Base-by-base conservation (phyloP, 345 rosid genomes). In the Pseudoturritis turrita region DNA sequence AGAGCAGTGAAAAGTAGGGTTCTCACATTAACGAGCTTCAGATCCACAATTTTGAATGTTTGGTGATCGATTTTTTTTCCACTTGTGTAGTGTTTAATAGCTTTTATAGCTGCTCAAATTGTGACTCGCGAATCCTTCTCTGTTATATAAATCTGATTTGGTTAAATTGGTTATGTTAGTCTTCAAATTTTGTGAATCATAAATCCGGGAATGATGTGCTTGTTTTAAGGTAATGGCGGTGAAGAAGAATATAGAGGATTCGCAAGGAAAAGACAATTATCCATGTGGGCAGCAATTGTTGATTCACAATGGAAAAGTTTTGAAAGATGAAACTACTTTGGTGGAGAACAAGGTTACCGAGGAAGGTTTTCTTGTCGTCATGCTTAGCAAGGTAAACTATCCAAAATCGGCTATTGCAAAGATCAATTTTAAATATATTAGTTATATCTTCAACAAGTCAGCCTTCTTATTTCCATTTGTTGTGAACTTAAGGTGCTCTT, bases 361-460 rank as follows among this genome's bases (percentile, higher is more conserved):
- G 66, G 96, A 92, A 78, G 99, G 98, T 18, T 96, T 96, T 76
- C 90, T 96, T 23, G 99, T 96, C 46, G 99, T 96, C 65, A 96
- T 96, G 99, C 99, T 96, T 56, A 96, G 98, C 85, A 96, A 95
- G 97, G 97, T 89, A 72, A 33, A 35, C 54, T 63, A 47, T 5
- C 15, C 58, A 1, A 3, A n/a, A n/a, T n/a, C n/a, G n/a, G n/a
- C n/a, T n/a, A n/a, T n/a, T n/a, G n/a, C n/a, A n/a, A n/a, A 14
- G 1, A 25, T 23, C 10, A 41, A 18, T 10, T 29, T 18, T 12
- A 11, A 37, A 13, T 14, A 14, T 10, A 23, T 1, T 28, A 29
- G 4, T 13, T 59, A 44, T 9, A 14, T 36, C 15, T 9, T 33
- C 31, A 64, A 14, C 7, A 25, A 62, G n/a, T 23, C 33, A 13